A percentile compares a stretch with the other conserved stretches of the same genome.
Evolutionary conservation across 176 grass and related monocot species (phyloP).

Genomic region (Aegilops bicornis): DNA sequence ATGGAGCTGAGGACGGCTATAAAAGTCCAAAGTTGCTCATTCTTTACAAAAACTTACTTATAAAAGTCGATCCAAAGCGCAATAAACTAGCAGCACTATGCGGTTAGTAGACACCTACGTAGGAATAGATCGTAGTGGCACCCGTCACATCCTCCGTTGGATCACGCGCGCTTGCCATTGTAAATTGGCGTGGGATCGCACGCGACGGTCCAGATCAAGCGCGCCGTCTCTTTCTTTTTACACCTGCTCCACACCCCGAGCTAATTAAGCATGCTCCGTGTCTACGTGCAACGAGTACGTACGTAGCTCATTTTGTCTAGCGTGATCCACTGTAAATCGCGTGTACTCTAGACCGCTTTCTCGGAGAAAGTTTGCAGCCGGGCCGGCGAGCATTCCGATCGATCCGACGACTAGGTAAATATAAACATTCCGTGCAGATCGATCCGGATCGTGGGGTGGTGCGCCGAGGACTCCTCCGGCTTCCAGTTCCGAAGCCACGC

Average conservation of each 20-base stretch:
- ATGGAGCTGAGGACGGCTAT: neutral
- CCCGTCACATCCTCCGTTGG: neutral
- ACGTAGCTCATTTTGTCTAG: neutral
- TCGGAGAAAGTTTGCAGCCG: neutral
- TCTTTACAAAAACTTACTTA: too few relatives aligned
- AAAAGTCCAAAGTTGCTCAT: neutral
- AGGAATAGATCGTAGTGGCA: too few relatives aligned
- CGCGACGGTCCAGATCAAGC: neutral
- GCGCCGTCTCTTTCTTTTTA: conserved; percentile 14
- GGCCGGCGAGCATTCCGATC: neutral
- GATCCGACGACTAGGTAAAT: neutral
- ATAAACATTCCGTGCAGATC: conserved; percentile 38
- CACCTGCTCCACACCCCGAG: conserved; percentile 21
- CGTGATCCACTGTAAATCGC: conserved; percentile 17
- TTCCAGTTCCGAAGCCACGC: neutral
- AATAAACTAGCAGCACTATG: too few relatives aligned
- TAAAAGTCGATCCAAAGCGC: too few relatives aligned
- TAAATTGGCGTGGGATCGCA: conserved; percentile 13
- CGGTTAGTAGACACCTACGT: too few relatives aligned
- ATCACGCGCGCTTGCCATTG: neutral
- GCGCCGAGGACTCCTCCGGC: neutral
- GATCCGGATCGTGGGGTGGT: conserved; percentile 22
- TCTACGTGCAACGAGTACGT: too few relatives aligned
- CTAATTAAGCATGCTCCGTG: too few relatives aligned
- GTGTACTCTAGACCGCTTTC: neutral